Evolutionary conservation across 2,329 filamentous ascomycete species (phyloP).

Genomic region (Amauroascus niger): DNA sequence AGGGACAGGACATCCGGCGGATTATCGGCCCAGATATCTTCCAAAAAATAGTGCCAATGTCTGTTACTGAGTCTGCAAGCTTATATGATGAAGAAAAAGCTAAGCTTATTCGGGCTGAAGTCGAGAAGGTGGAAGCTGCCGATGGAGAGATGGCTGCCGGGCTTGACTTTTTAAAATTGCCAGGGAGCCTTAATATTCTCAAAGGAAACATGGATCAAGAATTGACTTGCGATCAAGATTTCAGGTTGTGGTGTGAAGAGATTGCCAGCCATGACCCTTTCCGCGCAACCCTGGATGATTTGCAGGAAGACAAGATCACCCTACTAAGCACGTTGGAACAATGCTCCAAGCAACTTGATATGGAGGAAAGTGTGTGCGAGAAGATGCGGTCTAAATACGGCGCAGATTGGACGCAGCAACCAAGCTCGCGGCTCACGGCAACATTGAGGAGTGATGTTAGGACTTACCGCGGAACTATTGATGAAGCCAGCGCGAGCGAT

Average conservation of each 20-base stretch:
- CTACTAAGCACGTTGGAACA: slow-evolving; percentile 65
- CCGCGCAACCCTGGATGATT: slow-evolving; percentile 62
- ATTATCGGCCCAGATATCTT: slow-evolving; percentile 97
- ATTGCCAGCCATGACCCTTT: slow-evolving; percentile 79
- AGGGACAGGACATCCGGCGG: slow-evolving; percentile 90
- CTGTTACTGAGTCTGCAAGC: slow-evolving; percentile 92
- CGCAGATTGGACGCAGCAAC: slow-evolving; percentile 91
- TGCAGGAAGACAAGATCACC: slow-evolving; percentile 66
- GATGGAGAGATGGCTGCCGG: slow-evolving; percentile 95
- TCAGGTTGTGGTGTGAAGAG: slow-evolving; percentile 87
- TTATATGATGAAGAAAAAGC: slow-evolving; percentile 98
- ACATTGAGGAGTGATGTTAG: slow-evolving; percentile 79
- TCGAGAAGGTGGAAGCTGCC: slow-evolving; percentile 82
- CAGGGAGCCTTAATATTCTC: slow-evolving; percentile 76
- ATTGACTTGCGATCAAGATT: slow-evolving; percentile 78
- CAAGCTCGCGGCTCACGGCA: slow-evolving; percentile 77
- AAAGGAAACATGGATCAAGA: slow-evolving; percentile 91
- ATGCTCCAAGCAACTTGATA: slow-evolving; percentile 79
- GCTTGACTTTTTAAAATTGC: slow-evolving; percentile 83
- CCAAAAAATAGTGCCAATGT: slow-evolving; percentile 89
- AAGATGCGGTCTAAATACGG: slow-evolving; percentile 99
- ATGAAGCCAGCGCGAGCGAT: slow-evolving; percentile 82
- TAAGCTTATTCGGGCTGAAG: slow-evolving; percentile 85
- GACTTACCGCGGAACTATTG: slow-evolving; percentile 78
- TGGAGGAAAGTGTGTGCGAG: slow-evolving; percentile 96